Base-by-base conservation (phyloP, 1,284 basidiomycete genomes). In the Cryptococcus sp. region DNA sequence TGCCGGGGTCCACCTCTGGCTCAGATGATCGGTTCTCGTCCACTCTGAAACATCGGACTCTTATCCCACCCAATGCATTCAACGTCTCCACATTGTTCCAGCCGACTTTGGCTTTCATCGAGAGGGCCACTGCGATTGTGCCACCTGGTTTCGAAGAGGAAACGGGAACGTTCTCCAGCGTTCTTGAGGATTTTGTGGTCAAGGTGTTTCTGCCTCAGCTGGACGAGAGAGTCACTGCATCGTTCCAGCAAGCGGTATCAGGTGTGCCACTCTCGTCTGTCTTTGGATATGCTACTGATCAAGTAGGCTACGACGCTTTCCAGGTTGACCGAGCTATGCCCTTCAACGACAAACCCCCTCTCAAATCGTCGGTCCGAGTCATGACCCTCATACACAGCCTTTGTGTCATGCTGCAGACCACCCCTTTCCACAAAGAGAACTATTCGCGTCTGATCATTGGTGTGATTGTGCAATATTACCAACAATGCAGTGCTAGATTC, bases 401-500 rank as follows among this genome's bases (percentile, higher is more conserved):
- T 2, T 97, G 92, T 65, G 81, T 83, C 7, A 97, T 98, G 91
- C 81, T 98, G 9, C 82, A 85, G 50, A 86, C 85, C 14, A 92
- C 91, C n/a, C 92, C 94, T 0, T 98, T 98, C 77, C 93, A 98
- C 65, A 82, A 86, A 53, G 94, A 98, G 70, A 91, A 85, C 69
- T 93, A 97, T 72, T 86, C 90, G 25, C 83, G 91, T n/a, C 78
- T 98, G 36, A 91, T 98, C 55, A 82, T 98, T 22, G 86, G 88
- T n/a, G 87, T 97, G 40, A 87, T 98, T 46, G 90, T 96, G 34
- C 92, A 97, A 70, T 98, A 93, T 72, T 98, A 98, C 67, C 91
- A 96, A 69, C 84, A 87, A 37, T 96, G 92, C 66, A 91, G 87
- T 60, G 86, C 91, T 63, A 81, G 86, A 25, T 98, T 91, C 74